These are phyloP conservation scores for Trichoderma guizhouense DNA, from an alignment of 2,329 filamentous ascomycete species.

Conservation along the genomic window DNA sequence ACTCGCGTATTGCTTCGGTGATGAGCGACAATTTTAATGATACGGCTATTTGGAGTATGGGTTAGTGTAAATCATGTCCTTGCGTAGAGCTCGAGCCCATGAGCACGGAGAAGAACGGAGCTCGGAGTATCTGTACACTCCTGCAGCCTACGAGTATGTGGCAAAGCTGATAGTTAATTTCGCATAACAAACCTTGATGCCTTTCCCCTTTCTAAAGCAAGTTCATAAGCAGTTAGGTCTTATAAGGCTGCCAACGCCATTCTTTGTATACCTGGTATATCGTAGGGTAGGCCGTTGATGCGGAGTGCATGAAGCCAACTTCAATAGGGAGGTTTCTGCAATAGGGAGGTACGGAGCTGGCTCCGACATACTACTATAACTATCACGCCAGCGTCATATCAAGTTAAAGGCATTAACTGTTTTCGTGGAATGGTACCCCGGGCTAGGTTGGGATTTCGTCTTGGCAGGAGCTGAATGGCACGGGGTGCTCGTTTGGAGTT, in stretches of 20 bases:
- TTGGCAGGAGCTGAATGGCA: not conserved
- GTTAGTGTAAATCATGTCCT: not conserved
- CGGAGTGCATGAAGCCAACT: not conserved
- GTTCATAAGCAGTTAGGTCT: not conserved
- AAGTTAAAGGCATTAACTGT: not conserved
- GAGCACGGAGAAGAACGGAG: not conserved
- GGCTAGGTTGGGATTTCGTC: not conserved
- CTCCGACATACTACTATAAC: not conserved
- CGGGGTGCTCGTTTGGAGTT: not conserved
- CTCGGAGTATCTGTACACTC: not conserved
- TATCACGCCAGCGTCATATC: not conserved
- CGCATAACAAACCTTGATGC: not conserved
- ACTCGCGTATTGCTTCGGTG: not conserved
- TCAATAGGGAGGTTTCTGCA: not conserved
- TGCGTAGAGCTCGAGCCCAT: not conserved
- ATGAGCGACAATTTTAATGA: not conserved
- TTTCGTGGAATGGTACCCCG: not conserved
- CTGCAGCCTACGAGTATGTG: not conserved
- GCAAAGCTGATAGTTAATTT: not conserved
- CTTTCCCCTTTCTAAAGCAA: not conserved
- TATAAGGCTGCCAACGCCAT: not conserved
- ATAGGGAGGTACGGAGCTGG: not conserved
- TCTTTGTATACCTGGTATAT: not conserved
- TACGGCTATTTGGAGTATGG: not conserved
- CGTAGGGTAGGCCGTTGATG: not conserved